These are phyloP conservation scores for Saccharomyces jurei DNA, from an alignment of 805 yeast species.

Conservation along the genomic window DNA sequence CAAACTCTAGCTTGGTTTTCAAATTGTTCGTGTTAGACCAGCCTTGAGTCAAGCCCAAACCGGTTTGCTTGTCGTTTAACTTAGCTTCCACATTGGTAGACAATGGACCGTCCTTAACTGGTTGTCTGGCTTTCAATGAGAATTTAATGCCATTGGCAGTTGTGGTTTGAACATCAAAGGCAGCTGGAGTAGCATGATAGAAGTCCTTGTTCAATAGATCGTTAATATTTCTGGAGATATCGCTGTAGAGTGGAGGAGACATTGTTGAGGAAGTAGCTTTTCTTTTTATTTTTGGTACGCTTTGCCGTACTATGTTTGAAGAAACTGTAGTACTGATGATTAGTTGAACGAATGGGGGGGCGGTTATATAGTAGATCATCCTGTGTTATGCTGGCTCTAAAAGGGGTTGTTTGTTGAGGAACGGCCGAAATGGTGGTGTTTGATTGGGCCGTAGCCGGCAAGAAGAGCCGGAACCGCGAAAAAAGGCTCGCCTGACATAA, in stretches of 20 bases:
- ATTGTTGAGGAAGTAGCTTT: slow-evolving; percentile 29
- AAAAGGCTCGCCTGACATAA: not conserved
- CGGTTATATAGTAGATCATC: not conserved
- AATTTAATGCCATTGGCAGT: slow-evolving; percentile 96
- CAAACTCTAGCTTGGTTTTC: slow-evolving; percentile 87
- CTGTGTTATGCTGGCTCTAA: not conserved
- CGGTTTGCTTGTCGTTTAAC: slow-evolving; percentile 85
- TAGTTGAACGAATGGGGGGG: not conserved
- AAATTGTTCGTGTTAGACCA: slow-evolving; percentile 84
- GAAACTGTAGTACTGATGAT: not conserved
- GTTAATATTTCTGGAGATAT: slow-evolving; percentile 86
- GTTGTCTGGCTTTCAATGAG: slow-evolving; percentile 84
- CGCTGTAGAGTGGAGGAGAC: slow-evolving; percentile 88
- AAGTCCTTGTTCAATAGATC: slow-evolving; percentile 85
- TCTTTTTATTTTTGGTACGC: not conserved
- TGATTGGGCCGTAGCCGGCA: not conserved
- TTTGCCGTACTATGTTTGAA: not conserved
- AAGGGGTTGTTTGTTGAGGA: not conserved
- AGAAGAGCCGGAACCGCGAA: not conserved
- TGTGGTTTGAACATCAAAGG: slow-evolving; percentile 81
- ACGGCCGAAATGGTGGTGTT: not conserved
- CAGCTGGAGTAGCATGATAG: slow-evolving; percentile 82
- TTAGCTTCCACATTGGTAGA: slow-evolving; percentile 87
- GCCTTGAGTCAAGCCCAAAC: slow-evolving; percentile 91
- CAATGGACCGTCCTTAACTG: slow-evolving; percentile 68